phyloP scores from a whole-genome alignment of 768 basidiomycete species.

The Lactifluus volemus region DNA sequence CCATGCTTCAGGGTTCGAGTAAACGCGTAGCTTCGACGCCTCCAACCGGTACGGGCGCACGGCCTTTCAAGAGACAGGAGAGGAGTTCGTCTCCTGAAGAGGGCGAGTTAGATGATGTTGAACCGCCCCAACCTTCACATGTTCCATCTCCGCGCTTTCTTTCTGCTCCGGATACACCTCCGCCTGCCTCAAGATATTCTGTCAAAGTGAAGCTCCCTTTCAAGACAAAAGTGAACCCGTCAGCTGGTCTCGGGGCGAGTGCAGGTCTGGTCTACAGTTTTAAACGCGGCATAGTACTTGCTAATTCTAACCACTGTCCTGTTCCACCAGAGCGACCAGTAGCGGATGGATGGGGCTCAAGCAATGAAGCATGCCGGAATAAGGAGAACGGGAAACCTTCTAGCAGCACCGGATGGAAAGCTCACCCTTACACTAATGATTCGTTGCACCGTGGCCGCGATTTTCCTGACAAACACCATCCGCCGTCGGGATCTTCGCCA shows the following conservation, averaged over 20 bases:
- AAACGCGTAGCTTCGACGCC: constrained; percentile 57
- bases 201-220: constrained; percentile 67
- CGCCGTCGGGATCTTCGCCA: constrained; percentile 8
- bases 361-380: neutral
- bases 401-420: constrained; percentile 7
- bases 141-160: constrained; percentile 19
- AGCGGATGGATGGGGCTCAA: neutral
- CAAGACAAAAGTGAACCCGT: constrained; percentile 38
- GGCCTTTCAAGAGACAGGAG: constrained; percentile 46
- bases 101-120: constrained; percentile 67
- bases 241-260: neutral
- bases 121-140: constrained; percentile 20
- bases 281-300: neutral
- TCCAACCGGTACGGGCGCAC: constrained; percentile 31
- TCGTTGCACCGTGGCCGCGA: constrained; percentile 4
- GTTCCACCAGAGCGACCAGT: neutral
- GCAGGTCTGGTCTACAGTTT: neutral
- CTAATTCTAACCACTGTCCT: neutral
- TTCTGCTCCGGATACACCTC: constrained; percentile 23
- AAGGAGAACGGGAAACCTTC: constrained; percentile 3
- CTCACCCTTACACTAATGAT: neutral
- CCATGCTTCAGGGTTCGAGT: constrained; percentile 17
- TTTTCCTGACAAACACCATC: constrained; percentile 5
- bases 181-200: constrained; percentile 27
- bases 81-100: constrained; percentile 63